Evolutionary conservation across 2,329 filamentous ascomycete genomes (phyloP).

Genomic region (Ilyonectria mors-panacis): DNA sequence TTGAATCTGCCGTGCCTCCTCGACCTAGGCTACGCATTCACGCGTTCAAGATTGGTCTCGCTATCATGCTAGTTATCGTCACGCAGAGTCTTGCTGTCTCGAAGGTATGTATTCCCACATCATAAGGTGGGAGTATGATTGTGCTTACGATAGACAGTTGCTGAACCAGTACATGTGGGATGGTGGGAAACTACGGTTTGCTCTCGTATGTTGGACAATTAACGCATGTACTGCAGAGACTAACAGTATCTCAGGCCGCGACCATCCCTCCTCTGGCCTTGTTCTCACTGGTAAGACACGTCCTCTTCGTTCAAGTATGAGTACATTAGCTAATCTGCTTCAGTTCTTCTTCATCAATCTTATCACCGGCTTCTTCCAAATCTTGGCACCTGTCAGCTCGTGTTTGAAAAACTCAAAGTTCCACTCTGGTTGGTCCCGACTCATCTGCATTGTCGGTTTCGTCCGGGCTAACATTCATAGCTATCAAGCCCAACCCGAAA

Average conservation of each 20-base stretch:
- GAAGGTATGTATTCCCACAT: constrained; percentile 33
- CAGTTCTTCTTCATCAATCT: constrained; percentile 49
- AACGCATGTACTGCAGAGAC: neutral
- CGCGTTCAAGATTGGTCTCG: constrained; percentile 43
- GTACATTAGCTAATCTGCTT: neutral
- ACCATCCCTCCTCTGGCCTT: constrained; percentile 39
- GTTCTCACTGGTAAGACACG: constrained; percentile 34
- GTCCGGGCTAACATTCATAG: constrained; percentile 10
- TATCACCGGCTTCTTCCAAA: constrained; percentile 44
- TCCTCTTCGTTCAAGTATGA: accelerated
- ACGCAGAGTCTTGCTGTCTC: constrained; percentile 45
- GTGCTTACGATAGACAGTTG: constrained; percentile 13
- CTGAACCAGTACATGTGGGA: constrained; percentile 42
- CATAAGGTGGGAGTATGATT: neutral
- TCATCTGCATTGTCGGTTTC: neutral
- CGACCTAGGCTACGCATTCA: constrained; percentile 42
- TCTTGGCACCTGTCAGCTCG: constrained; percentile 44
- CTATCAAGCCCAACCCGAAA: constrained; percentile 47
- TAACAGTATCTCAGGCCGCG: constrained; percentile 4
- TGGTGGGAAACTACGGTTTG: constrained; percentile 35
- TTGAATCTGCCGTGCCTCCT: constrained; percentile 37
- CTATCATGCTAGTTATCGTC: constrained; percentile 46
- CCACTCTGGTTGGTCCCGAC: constrained; percentile 37
- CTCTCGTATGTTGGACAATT: constrained; percentile 16
- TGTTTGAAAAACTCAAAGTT: constrained; percentile 46